Base-by-base conservation (phyloP, 2,329 filamentous ascomycete species). In the Aspergillus arachidicola region DNA sequence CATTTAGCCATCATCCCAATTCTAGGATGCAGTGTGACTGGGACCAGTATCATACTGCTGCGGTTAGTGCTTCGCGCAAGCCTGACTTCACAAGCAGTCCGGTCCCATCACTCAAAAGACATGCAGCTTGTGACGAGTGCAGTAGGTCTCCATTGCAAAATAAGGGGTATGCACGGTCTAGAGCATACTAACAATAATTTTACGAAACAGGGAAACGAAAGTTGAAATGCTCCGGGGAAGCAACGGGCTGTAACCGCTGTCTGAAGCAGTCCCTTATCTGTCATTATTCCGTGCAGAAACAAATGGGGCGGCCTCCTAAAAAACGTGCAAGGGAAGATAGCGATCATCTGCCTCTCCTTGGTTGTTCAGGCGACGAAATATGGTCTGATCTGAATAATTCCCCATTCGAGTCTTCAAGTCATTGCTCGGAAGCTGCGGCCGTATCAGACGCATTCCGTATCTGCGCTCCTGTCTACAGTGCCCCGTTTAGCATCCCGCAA, bases 111-210 rank as follows among this genome's bases (percentile, higher is more conserved):
- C 64, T 72, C n/a, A 82, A 82, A 61, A 74, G 77, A 68, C 81
- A 82, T 72, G 74, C 81, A 43, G 81, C 81, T 51, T 83, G 81
- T 67, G 81, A 83, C 67, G 81, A 83, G 66, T 83, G 81, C 68
- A 76, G 81, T 83, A 78, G 66, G 80, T 71, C 55, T 58, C 56
- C 48, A 38, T n/a, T 45, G 34, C 43, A 63, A 66, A 41, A n/a
- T 16, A 57, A 30, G 28, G 50, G 61, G 36, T 36, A 53, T 23
- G 45, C 21, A 12, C 23, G 16, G 14, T n/a, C 38, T 41, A 63
- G 58, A 28, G 30, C 38, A 57, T 65, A 57, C 73, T 69, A 41
- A 69, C 63, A 41, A 28, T 57, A 30, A 65, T 58, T 21, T 38
- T 38, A 23, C 16, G 28, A 30, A 50, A 54, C 62, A 83, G 81